Evolutionary conservation across 768 basidiomycete genomes (phyloP).

Genomic region (Gyrodon lividus): DNA sequence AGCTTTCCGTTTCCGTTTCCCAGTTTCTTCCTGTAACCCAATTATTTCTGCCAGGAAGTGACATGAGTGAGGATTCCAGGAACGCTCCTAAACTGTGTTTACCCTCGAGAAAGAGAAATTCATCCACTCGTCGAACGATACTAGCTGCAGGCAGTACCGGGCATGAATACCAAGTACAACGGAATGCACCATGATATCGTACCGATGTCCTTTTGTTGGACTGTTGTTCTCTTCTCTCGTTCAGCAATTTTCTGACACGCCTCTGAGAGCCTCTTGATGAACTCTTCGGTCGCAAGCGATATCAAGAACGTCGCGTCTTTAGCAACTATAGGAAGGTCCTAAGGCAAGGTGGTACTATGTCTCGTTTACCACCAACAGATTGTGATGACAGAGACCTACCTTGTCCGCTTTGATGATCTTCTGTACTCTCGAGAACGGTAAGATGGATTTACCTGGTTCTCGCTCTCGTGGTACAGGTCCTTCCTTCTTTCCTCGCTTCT

Average conservation of each 20-base stretch:
- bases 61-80: background rate
- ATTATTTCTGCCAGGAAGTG: constrained; percentile 49
- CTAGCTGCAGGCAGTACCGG: constrained; percentile 41
- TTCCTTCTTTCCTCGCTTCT: constrained; percentile 24
- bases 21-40: constrained; percentile 48
- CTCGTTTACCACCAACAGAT: background rate
- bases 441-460: constrained; percentile 64
- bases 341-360: background rate
- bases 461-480: constrained; percentile 23
- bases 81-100: constrained; percentile 3
- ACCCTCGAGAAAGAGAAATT: constrained; percentile 82
- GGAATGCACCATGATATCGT: constrained; percentile 21
- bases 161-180: background rate
- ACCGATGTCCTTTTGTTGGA: constrained; percentile 83
- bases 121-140: constrained; percentile 64
- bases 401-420: constrained; percentile 86
- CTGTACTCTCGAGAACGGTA: constrained; percentile 79
- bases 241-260: constrained; percentile 71
- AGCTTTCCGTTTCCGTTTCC: constrained; percentile 44
- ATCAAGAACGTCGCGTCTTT: constrained; percentile 80
- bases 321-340: constrained; percentile 77
- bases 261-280: constrained; percentile 71
- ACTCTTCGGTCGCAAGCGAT: constrained; percentile 84
- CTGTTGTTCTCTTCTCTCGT: constrained; percentile 67
- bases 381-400: constrained; percentile 37